These are phyloP conservation scores for Ceratobasidium sp. DNA, from an alignment of 1,284 basidiomycete genomes.

Conservation along the genomic window DNA sequence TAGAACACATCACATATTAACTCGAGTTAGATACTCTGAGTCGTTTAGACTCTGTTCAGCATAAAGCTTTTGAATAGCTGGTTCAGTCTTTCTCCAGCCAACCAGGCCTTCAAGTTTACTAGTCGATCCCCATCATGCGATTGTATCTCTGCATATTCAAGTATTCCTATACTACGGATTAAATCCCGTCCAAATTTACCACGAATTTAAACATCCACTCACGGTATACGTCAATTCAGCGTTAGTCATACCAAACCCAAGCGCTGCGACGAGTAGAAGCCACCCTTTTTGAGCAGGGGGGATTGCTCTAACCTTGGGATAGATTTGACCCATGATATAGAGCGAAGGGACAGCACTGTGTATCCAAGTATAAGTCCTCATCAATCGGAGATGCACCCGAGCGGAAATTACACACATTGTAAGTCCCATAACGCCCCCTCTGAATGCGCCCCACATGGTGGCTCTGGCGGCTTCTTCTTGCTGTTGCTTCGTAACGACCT, in stretches of 20 bases:
- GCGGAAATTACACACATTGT: slow-evolving; percentile 16
- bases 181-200: neutral
- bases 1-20: no score
- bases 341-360: slow-evolving; percentile 10
- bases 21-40: no score
- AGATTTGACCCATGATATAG: slow-evolving; percentile 16
- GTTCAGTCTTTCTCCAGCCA: no score
- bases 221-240: slow-evolving; percentile 34
- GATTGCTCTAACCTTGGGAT: slow-evolving; percentile 27
- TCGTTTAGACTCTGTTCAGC: no score
- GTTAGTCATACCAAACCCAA: slow-evolving; percentile 34
- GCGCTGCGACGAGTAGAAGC: slow-evolving; percentile 21
- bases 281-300: slow-evolving; percentile 24
- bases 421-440: slow-evolving; percentile 24
- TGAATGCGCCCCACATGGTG: slow-evolving; percentile 42
- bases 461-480: slow-evolving; percentile 37
- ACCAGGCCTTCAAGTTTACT: neutral
- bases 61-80: no score
- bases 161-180: slow-evolving; percentile 6
- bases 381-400: neutral
- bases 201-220: neutral
- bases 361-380: neutral
- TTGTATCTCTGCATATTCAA: slow-evolving; percentile 30
- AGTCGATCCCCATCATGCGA: slow-evolving; percentile 23
- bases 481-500: slow-evolving; percentile 37